Conservation (phyloP, 2,329 filamentous ascomycete genomes). For the Lachnellula cervina region DNA sequence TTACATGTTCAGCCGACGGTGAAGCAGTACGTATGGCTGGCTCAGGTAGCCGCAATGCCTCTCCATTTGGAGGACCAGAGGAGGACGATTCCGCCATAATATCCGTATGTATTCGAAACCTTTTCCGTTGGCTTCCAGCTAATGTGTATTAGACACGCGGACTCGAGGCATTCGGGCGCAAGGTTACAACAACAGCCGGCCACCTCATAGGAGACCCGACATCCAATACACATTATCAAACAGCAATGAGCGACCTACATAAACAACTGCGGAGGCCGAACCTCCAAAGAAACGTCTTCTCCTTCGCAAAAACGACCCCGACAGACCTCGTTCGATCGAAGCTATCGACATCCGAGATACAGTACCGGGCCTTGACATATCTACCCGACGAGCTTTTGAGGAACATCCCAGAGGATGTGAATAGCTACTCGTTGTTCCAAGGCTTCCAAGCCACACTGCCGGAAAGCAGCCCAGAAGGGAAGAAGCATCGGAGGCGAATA, state of each 20-base stretch:
- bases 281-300: slow-evolving; percentile 85
- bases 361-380: slow-evolving; percentile 84
- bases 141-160: slow-evolving; percentile 63
- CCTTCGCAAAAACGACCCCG: slow-evolving; percentile 85
- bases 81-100: slow-evolving; percentile 31
- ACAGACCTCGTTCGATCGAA: slow-evolving; percentile 89
- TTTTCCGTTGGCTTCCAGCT: neutral
- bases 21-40: slow-evolving; percentile 29
- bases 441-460: slow-evolving; percentile 91
- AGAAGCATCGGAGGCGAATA: slow-evolving; percentile 63
- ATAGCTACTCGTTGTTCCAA: slow-evolving; percentile 89
- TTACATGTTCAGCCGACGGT: slow-evolving; percentile 26
- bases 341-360: slow-evolving; percentile 86
- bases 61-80: slow-evolving; percentile 23
- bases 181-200: slow-evolving; percentile 88
- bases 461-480: slow-evolving; percentile 61
- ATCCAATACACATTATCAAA: slow-evolving; percentile 68
- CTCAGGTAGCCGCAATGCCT: slow-evolving; percentile 31
- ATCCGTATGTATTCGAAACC: slow-evolving; percentile 25
- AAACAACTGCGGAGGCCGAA: slow-evolving; percentile 79
- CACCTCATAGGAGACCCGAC: slow-evolving; percentile 72
- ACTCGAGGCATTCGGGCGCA: slow-evolving; percentile 87
- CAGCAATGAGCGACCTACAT: slow-evolving; percentile 82
- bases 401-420: slow-evolving; percentile 83
- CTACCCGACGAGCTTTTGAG: slow-evolving; percentile 84